Evolutionary conservation across 768 basidiomycete species (phyloP), one percentile per base, ranked within the genome.

Genomic region (Sarcodon sp.): DNA sequence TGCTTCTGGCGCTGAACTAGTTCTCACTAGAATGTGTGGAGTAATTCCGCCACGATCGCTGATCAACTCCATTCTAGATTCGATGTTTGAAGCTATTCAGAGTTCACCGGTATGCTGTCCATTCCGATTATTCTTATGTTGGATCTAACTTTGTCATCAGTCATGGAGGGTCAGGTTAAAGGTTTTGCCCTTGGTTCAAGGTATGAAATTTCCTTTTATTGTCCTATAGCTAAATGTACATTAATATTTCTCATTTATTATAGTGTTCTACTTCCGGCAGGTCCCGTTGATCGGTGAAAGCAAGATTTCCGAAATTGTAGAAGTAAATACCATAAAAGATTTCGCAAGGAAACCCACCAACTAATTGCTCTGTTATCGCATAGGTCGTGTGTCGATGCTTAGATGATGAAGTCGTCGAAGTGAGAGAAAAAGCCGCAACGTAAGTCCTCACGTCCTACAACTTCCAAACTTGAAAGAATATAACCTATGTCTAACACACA

Each of bases 81-180:
- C 73, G 3, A 80, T 91, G 35, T 87, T 91, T 57, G 73, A 73
- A 1, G 80, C 87, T 9, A 85, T 94, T 53, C 76, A 78, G 57
- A 73, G 69, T 6, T 88, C 87, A 27, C 73, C 83, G 13, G 88
- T 87, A 54, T 55, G 81, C 59, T 10, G 56, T 50, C 15, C 9
- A 38, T 47, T 39, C 9, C 34, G n/a, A 16, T 41, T 36, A 33
- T 18, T 47, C 45, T 36, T 18, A 5, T 35, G 34, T 44, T 33
- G 16, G 33, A 41, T 44, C 33, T 46, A 35, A 51, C n/a, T 43
- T 50, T 32, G 33, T n/a, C 12, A 27, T 36, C 51, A 89, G 83
- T 91, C 88, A 1, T 96, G 90, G 89, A 75, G 79, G 57, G 84
- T 91, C 13, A 79, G 90, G 27, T 67, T 92, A 49, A 89, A 91